Evolutionary conservation across 106 monocot species (phyloP), one percentile per base, ranked within the genome.

Genomic region (Acanthochlamys bracteata): DNA sequence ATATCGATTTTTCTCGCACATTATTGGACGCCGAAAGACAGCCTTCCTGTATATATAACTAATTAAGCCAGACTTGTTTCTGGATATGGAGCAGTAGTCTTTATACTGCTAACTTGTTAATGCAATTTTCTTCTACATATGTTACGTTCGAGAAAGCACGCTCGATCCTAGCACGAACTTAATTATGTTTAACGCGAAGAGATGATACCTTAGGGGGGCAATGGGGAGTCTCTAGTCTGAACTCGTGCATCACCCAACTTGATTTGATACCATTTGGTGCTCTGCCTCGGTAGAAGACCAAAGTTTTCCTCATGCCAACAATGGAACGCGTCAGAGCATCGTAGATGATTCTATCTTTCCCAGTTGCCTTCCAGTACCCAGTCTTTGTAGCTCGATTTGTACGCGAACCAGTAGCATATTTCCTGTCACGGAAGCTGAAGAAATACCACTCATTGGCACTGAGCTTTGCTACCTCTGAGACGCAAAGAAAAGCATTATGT

Each of bases 341-440:
- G 16, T 49, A 58, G 20, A 86, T 58, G 42, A 40, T 58, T 12
- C 86, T 74, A 55, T 86, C 86, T 52, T 78, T 86, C 9, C 86
- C 86, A n/a, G 86, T 86, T 9, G 82, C 81, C 59, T 86, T 86
- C 86, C 86, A 85, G 25, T 85, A 85, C 4, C 85, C 85, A 14
- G 74, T 55, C 51, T 72, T 85, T 67, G 85, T 85, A n/a, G 86
- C 86, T 25, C 86, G 64, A 42, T 86, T 86, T 16, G 81, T 75
- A 6, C 86, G 71, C 2, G 75, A 78, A 4, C 88, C 88, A 2
- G 79, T 83, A 10, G 88, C 61, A 56, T 89, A 89, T 59, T 89
- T 89, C 19, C 84, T 72, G 70, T 89, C 89, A 20, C 84, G 53
- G 53, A 89, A 84, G 81, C 78, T 89, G 76, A 84, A 89, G 84